Percentiles rank a stretch among this genome's conserved stretches.
Conservation (phyloP, 345 rosid genomes). For the Salix exigua region DNA sequence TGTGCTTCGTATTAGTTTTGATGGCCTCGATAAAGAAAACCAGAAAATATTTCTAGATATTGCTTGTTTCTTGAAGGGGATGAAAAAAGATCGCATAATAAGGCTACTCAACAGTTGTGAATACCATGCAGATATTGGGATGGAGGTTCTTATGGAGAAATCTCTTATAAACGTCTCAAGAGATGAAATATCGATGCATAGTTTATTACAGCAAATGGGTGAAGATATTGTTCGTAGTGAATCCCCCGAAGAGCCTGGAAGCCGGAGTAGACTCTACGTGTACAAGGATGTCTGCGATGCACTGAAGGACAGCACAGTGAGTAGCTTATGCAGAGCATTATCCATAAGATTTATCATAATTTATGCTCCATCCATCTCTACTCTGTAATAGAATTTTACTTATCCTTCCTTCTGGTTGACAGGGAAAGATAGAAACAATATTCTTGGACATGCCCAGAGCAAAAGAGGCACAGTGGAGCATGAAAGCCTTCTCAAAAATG, state of each 20-base stretch:
- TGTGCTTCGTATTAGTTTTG: constrained; percentile 2
- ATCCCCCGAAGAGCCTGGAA: constrained; percentile 4
- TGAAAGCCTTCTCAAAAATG: too few relatives aligned
- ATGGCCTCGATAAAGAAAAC: neutral
- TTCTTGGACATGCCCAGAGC: too few relatives aligned
- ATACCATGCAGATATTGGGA: neutral
- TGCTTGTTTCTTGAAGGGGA: constrained; percentile 3
- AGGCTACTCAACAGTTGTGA: neutral
- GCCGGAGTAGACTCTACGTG: constrained; percentile 1
- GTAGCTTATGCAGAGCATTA: neutral
- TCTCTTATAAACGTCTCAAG: neutral
- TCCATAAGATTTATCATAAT: too few relatives aligned
- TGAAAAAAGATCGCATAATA: neutral
- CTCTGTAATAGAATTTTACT: too few relatives aligned
- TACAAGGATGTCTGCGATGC: neutral
- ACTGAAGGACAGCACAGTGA: neutral
- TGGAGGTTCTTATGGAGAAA: neutral
- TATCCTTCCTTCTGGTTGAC: too few relatives aligned
- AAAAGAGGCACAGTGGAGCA: too few relatives aligned
- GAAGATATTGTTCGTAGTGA: constrained; percentile 3
- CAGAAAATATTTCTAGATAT: constrained; percentile 11
- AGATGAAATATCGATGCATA: neutral
- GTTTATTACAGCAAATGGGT: constrained; percentile 6
- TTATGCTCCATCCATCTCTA: too few relatives aligned
- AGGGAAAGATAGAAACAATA: too few relatives aligned